These are phyloP conservation scores for Fusarium penzigii DNA, from an alignment of 2,329 filamentous ascomycete genomes.

Conservation along the genomic window DNA sequence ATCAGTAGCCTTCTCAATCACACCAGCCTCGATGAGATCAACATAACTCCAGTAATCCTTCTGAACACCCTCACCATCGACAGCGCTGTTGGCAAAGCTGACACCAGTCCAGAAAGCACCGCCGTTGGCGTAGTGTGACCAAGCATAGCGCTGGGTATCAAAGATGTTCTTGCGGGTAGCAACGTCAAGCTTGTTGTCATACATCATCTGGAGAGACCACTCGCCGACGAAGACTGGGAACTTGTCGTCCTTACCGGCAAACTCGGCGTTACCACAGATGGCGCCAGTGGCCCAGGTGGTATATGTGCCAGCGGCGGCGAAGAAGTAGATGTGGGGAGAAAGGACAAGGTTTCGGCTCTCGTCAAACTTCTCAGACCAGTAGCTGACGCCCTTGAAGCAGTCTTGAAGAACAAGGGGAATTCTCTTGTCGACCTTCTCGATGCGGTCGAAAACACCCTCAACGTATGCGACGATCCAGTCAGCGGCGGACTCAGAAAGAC, in stretches of 20 bases:
- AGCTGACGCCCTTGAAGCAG: constrained; percentile 5
- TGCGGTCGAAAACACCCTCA: constrained; percentile 5
- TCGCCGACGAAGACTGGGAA: constrained; percentile 13
- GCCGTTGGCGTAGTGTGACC: not conserved
- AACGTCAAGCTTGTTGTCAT: constrained; percentile 3
- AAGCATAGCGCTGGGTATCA: constrained; percentile 2
- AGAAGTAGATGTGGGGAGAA: constrained; percentile 10
- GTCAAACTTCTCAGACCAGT: constrained; percentile 6
- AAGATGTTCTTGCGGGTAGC: not conserved
- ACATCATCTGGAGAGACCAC: constrained; percentile 8
- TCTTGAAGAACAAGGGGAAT: constrained; percentile 12
- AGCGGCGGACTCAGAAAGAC: constrained; percentile 4
- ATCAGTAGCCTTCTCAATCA: too few species aligned
- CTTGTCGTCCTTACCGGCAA: not conserved
- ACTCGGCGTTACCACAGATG: constrained; percentile 7
- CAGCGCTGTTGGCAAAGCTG: constrained; percentile 3
- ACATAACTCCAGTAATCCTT: constrained; percentile 14
- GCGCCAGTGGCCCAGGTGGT: not conserved
- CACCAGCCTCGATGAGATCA: not conserved
- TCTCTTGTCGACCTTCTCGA: not conserved
- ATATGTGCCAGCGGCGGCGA: not conserved
- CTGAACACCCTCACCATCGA: constrained; percentile 9
- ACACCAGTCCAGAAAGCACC: constrained; percentile 9
- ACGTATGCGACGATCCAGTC: constrained; percentile 8
- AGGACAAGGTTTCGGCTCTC: constrained; percentile 6